Percentiles rank a stretch among this genome's conserved stretches.
These are phyloP conservation scores for Boletales sp. DNA, from an alignment of 768 basidiomycete species.

Conservation along the genomic window DNA sequence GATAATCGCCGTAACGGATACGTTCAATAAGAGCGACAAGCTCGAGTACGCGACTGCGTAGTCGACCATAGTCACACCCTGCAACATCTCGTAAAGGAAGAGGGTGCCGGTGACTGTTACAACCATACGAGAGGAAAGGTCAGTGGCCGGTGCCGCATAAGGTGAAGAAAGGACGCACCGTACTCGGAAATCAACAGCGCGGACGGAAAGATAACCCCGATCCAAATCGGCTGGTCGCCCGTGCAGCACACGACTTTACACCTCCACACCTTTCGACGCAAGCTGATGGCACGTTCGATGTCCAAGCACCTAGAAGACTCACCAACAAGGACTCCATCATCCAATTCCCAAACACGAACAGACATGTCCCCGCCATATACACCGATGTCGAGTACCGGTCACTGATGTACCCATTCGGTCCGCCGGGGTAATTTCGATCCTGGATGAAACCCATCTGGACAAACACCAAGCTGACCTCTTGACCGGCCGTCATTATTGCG, in stretches of 20 bases:
- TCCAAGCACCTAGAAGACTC: conserved; percentile 1
- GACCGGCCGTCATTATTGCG: conserved; percentile 13
- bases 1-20: conserved; percentile 17
- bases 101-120: conserved; percentile 7
- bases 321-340: conserved; percentile 21
- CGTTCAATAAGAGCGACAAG: conserved; percentile 12
- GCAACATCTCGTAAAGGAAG: not conserved
- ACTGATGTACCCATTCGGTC: conserved; percentile 10
- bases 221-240: conserved; percentile 7
- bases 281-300: not conserved
- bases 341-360: conserved; percentile 20
- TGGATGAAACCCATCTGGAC: conserved; percentile 15
- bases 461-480: conserved; percentile 9
- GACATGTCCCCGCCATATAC: not conserved
- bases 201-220: conserved; percentile 7
- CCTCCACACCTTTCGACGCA: conserved; percentile 17
- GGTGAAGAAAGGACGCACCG: conserved; percentile 4
- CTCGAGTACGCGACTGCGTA: conserved; percentile 5
- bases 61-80: not conserved
- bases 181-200: conserved; percentile 8
- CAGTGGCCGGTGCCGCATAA: not conserved
- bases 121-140: not conserved
- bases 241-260: conserved; percentile 16
- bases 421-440: conserved; percentile 11
- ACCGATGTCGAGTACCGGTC: not conserved